A percentile compares a stretch with the other conserved stretches of the same genome.
phyloP scores from a whole-genome alignment of 805 yeast genomes.

The Starmerella scarabaei region DNA sequence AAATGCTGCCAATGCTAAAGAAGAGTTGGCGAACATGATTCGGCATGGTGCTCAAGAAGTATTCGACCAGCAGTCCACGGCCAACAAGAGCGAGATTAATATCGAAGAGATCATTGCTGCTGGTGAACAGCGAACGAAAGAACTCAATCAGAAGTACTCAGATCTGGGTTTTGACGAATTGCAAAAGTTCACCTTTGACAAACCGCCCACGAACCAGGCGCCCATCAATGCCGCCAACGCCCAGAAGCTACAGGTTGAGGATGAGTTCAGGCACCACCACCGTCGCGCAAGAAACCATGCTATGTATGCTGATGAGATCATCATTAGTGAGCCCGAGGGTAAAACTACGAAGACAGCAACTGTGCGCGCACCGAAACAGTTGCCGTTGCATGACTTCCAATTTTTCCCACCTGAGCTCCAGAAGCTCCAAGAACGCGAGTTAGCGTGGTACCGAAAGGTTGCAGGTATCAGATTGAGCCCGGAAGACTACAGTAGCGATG shows the following conservation, averaged over 20 bases:
- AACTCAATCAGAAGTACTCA: conserved; percentile 67
- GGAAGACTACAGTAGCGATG: conserved; percentile 27
- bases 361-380: conserved; percentile 70
- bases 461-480: conserved; percentile 50
- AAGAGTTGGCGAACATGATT: conserved; percentile 84
- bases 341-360: conserved; percentile 50
- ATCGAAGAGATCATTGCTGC: conserved; percentile 68
- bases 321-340: conserved; percentile 41
- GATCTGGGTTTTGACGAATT: conserved; percentile 82
- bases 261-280: conserved; percentile 30
- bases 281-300: conserved; percentile 33
- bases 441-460: conserved; percentile 59
- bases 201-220: conserved; percentile 16
- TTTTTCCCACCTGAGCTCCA: conserved; percentile 61
- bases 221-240: conserved; percentile 8
- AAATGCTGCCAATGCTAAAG: conserved; percentile 37
- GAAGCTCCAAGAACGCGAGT: conserved; percentile 68
- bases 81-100: conserved; percentile 31
- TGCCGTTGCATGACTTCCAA: conserved; percentile 75
- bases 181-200: conserved; percentile 79
- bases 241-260: conserved; percentile 15
- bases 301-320: conserved; percentile 61
- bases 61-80: conserved; percentile 39
- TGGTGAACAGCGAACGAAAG: conserved; percentile 73
- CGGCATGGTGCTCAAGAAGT: conserved; percentile 91